phyloP scores from a whole-genome alignment of 345 rosid genomes.

The Hypericum androsaemum region DNA sequence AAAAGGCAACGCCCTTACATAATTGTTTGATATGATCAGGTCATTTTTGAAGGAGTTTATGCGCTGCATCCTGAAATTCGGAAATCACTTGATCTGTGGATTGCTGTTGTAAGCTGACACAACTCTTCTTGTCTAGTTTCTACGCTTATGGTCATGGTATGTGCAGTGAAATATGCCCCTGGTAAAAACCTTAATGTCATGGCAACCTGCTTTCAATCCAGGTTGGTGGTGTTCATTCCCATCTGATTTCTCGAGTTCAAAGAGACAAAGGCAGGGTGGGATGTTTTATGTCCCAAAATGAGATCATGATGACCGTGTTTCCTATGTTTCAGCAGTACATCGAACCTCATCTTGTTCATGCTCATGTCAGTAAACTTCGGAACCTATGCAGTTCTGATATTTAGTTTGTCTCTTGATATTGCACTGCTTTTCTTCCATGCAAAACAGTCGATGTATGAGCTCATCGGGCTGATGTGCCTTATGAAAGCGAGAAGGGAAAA shows the following conservation, averaged over 20 bases:
- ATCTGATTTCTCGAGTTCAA: slow-evolving; percentile 94
- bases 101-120: slow-evolving; percentile 81
- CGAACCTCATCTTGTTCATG: slow-evolving; percentile 99
- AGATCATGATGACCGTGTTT: slow-evolving; percentile 94
- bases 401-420: no score
- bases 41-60: slow-evolving; percentile 94
- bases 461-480: no score
- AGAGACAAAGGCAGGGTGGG: slow-evolving; percentile 93
- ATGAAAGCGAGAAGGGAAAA: no score
- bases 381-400: neutral
- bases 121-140: slow-evolving; percentile 9
- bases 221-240: slow-evolving; percentile 99
- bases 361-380: slow-evolving; percentile 64
- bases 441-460: neutral
- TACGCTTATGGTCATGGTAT: slow-evolving; percentile 2
- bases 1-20: neutral
- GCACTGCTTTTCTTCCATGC: neutral
- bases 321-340: slow-evolving; percentile 98
- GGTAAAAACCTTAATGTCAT: slow-evolving; percentile 1
- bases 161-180: neutral
- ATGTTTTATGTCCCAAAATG: slow-evolving; percentile 88
- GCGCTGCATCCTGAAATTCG: slow-evolving; percentile 95
- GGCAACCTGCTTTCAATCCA: slow-evolving; percentile 26
- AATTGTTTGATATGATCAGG: slow-evolving; percentile 37
- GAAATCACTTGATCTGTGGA: slow-evolving; percentile 83